A percentile compares a stretch with the other conserved stretches of the same genome.
These are phyloP conservation scores for Fusarium sp. DNA, from an alignment of 2,329 filamentous ascomycete species.

Conservation along the genomic window DNA sequence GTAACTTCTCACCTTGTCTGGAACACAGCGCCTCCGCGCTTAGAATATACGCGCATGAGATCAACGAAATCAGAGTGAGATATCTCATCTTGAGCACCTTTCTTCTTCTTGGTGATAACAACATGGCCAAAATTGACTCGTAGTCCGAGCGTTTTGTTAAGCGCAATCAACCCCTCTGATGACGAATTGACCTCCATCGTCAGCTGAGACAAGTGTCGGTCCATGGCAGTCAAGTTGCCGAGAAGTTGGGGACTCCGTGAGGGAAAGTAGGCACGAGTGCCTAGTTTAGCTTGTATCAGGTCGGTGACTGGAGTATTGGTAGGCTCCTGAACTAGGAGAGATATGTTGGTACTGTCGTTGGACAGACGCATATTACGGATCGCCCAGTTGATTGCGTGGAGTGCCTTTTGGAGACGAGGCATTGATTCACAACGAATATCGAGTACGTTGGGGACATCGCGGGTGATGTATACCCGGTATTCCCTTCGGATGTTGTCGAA, in stretches of 20 bases:
- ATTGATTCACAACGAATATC: conserved; percentile 43
- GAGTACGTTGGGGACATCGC: conserved; percentile 40
- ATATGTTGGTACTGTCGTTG: conserved; percentile 38
- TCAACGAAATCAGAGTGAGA: conserved; percentile 42
- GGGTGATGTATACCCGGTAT: conserved; percentile 49
- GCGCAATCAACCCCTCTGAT: conserved; percentile 41
- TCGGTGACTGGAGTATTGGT: conserved; percentile 17
- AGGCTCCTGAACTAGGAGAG: conserved; percentile 47
- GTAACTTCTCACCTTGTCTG: conserved; percentile 42
- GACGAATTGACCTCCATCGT: conserved; percentile 32
- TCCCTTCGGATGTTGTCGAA: conserved; percentile 47
- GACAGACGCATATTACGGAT: conserved; percentile 50
- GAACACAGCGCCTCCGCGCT: conserved; percentile 47
- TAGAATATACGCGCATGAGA: conserved; percentile 44
- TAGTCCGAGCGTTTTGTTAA: conserved; percentile 46
- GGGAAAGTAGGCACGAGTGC: conserved; percentile 41
- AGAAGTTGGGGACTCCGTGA: background rate
- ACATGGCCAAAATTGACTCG: conserved; percentile 50
- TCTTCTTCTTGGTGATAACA: conserved; percentile 44
- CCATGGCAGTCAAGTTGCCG: conserved; percentile 24
- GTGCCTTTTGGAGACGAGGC: conserved; percentile 42
- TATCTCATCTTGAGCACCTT: conserved; percentile 35
- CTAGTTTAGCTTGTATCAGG: conserved; percentile 40
- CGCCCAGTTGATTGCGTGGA: conserved; percentile 46
- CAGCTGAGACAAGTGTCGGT: conserved; percentile 38